These are phyloP conservation scores for Drechslerella coelobrocha DNA, from an alignment of 2,329 filamentous ascomycete species.

Conservation along the genomic window DNA sequence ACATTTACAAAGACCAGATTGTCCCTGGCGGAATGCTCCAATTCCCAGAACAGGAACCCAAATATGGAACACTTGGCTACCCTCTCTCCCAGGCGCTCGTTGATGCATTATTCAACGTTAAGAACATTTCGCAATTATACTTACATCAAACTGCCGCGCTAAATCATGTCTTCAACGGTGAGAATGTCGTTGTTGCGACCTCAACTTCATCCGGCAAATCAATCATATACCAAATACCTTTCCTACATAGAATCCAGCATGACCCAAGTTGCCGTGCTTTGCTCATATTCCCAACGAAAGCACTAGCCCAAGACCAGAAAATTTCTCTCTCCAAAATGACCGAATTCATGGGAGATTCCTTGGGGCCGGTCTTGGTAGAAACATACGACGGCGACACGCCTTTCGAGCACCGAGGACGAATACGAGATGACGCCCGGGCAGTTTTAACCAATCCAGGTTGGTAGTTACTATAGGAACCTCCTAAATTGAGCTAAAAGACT, in stretches of 20 bases:
- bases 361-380: constrained; percentile 80
- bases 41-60: constrained; percentile 81
- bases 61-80: constrained; percentile 85
- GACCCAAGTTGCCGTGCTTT: constrained; percentile 81
- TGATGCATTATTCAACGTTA: constrained; percentile 94
- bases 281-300: constrained; percentile 98
- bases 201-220: constrained; percentile 97
- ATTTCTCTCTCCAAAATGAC: constrained; percentile 86
- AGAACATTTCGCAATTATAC: constrained; percentile 83
- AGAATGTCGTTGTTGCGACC: constrained; percentile 89
- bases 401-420: constrained; percentile 76
- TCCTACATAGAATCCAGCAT: constrained; percentile 82
- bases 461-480: background rate
- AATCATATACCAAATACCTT: constrained; percentile 94
- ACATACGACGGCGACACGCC: constrained; percentile 96
- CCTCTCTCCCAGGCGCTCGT: constrained; percentile 86
- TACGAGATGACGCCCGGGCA: constrained; percentile 86
- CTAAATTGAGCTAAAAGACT: background rate
- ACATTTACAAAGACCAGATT: constrained; percentile 92
- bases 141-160: constrained; percentile 93
- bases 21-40: constrained; percentile 91
- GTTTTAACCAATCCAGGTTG: constrained; percentile 86
- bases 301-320: constrained; percentile 90
- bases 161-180: constrained; percentile 80
- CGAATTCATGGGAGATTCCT: constrained; percentile 72